phyloP scores from a whole-genome alignment of 176 grass and related monocot genomes.

The Coix lacrymajobi region DNA sequence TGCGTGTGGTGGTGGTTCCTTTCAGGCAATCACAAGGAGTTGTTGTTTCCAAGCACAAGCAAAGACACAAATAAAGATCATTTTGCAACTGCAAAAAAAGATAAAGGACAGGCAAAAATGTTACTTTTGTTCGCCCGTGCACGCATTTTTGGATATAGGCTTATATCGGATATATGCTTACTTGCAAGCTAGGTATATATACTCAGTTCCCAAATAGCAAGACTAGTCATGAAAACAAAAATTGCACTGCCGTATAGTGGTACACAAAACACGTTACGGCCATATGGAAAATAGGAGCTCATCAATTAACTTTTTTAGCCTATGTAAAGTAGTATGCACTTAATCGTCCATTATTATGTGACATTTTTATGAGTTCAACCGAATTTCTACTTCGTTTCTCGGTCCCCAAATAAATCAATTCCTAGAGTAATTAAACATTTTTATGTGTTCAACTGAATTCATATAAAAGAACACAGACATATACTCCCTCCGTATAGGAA shows the following conservation, averaged over 20 bases:
- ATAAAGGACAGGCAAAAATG: not conserved
- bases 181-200: slow-evolving; percentile 12
- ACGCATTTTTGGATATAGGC: not conserved
- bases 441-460: too few species aligned
- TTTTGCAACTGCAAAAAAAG: not conserved
- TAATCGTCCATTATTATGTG: not conserved
- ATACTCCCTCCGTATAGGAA: too few species aligned
- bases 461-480: too few species aligned
- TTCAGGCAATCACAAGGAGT: slow-evolving; percentile 27
- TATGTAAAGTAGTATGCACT: not conserved
- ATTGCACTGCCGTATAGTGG: too few species aligned
- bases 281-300: not conserved
- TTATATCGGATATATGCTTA: not conserved
- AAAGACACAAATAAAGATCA: not conserved
- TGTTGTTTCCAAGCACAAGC: slow-evolving; percentile 44
- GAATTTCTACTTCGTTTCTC: too few species aligned
- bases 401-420: too few species aligned
- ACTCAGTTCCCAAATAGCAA: not conserved
- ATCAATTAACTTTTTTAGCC: not conserved
- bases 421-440: too few species aligned
- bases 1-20: not conserved
- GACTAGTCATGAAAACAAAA: not conserved
- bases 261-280: not conserved
- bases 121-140: not conserved
- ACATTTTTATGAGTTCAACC: too few species aligned